A percentile compares a stretch with the other conserved stretches of the same genome.
Conservation (phyloP, 2,329 filamentous ascomycete genomes). For the Claviceps humidiphila region DNA sequence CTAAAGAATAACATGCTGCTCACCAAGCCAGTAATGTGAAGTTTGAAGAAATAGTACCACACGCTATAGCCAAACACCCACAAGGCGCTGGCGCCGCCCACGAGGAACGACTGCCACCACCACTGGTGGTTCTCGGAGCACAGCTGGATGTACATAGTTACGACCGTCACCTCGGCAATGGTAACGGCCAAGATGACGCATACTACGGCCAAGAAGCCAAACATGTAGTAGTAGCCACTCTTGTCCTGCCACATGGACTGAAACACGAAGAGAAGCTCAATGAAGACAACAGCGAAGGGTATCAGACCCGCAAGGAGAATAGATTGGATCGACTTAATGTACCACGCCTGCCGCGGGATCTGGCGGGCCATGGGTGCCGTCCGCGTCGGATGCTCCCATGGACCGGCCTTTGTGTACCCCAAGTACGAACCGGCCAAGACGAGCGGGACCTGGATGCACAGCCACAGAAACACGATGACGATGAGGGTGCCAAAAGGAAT, state of each 20-base stretch:
- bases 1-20: constrained; percentile 73
- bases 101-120: constrained; percentile 84
- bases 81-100: constrained; percentile 61
- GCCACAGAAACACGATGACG: constrained; percentile 62
- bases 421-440: constrained; percentile 72
- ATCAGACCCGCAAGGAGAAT: constrained; percentile 63
- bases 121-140: constrained; percentile 80
- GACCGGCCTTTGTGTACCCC: constrained; percentile 51
- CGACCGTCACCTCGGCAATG: constrained; percentile 71
- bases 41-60: constrained; percentile 71
- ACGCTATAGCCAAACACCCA: constrained; percentile 76
- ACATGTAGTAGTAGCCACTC: constrained; percentile 84
- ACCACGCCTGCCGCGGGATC: constrained; percentile 65
- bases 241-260: constrained; percentile 84
- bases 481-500: constrained; percentile 72
- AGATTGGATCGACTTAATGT: constrained; percentile 48
- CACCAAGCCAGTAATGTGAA: constrained; percentile 70
- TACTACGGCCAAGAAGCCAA: constrained; percentile 70
- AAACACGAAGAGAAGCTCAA: constrained; percentile 77
- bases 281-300: constrained; percentile 78
- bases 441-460: constrained; percentile 73
- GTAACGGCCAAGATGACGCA: constrained; percentile 60
- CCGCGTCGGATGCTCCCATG: constrained; percentile 74
- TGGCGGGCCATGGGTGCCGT: constrained; percentile 59
- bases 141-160: constrained; percentile 70